Conservation (phyloP, 2,329 filamentous ascomycete species). For the Fusarium sp. region DNA sequence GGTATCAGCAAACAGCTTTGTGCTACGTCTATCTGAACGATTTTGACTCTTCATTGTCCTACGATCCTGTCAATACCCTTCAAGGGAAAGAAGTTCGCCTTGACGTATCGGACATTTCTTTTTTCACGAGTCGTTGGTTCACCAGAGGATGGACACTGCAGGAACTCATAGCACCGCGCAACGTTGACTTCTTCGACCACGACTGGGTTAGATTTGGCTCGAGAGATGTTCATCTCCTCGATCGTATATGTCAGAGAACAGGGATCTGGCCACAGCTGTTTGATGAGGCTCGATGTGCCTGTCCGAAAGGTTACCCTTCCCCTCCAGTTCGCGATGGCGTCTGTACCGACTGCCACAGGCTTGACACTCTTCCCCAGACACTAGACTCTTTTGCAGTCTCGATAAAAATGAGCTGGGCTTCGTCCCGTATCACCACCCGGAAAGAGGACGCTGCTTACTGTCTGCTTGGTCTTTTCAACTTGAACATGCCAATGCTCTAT, state of each 20-base stretch:
- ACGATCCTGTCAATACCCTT: not conserved
- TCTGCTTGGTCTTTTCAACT: slow-evolving; percentile 45
- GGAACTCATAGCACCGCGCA: slow-evolving; percentile 46
- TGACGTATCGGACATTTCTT: not conserved
- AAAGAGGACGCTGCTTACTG: slow-evolving; percentile 48
- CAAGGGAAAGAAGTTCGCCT: not conserved
- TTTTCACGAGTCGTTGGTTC: slow-evolving; percentile 40
- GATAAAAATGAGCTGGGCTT: slow-evolving; percentile 45
- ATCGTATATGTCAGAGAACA: slow-evolving; percentile 29
- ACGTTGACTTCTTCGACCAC: slow-evolving; percentile 44
- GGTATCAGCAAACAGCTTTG: slow-evolving; percentile 39
- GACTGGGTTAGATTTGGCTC: slow-evolving; percentile 44
- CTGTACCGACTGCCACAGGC: slow-evolving; percentile 14
- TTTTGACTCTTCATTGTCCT: not conserved
- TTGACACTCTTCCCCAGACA: slow-evolving; percentile 33
- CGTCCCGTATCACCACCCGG: slow-evolving; percentile 39
- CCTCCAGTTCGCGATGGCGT: slow-evolving; percentile 28
- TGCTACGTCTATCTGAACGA: slow-evolving; percentile 46
- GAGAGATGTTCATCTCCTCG: slow-evolving; percentile 32
- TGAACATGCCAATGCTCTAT: slow-evolving; percentile 47
- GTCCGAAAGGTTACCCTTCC: not conserved
- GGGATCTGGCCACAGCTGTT: slow-evolving; percentile 35
- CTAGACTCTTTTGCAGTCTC: slow-evolving; percentile 40
- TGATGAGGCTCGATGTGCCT: slow-evolving; percentile 30
- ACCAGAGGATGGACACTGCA: slow-evolving; percentile 44